These are phyloP conservation scores for Beta corolliflora DNA, from an alignment of 179 eudicot species.

Conservation along the genomic window DNA sequence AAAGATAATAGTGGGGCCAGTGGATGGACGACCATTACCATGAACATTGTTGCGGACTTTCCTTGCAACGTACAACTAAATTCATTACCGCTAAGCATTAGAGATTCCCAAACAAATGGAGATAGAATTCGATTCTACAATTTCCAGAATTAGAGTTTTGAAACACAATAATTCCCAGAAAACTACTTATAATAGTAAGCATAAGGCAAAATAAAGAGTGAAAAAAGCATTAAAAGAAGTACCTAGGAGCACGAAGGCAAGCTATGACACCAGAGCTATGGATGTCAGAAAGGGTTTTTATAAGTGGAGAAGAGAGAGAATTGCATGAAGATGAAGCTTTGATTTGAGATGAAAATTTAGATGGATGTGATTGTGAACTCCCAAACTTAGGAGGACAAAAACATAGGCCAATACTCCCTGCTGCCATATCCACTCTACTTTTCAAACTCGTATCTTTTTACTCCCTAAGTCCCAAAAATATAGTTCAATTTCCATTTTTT, in stretches of 20 bases:
- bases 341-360: neutral
- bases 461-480: too few species aligned
- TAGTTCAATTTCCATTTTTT: too few species aligned
- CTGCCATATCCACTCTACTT: slow-evolving; percentile 22
- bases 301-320: slow-evolving; percentile 24
- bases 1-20: too few species aligned
- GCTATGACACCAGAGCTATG: slow-evolving; percentile 61
- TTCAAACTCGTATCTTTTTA: neutral
- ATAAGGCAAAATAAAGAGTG: too few species aligned
- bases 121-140: neutral
- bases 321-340: slow-evolving; percentile 18
- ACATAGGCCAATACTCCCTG: slow-evolving; percentile 11
- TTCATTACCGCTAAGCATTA: neutral
- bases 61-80: too few species aligned
- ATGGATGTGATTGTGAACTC: neutral
- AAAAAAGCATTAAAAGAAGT: neutral
- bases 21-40: too few species aligned
- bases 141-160: neutral
- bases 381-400: neutral
- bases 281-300: slow-evolving; percentile 45
- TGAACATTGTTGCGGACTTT: too few species aligned
- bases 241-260: slow-evolving; percentile 80
- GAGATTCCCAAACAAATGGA: neutral
- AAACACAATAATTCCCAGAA: neutral
- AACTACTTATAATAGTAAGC: neutral